These are phyloP conservation scores for Tuctoria greenei DNA, from an alignment of 176 grass and related monocot species.

Conservation along the genomic window DNA sequence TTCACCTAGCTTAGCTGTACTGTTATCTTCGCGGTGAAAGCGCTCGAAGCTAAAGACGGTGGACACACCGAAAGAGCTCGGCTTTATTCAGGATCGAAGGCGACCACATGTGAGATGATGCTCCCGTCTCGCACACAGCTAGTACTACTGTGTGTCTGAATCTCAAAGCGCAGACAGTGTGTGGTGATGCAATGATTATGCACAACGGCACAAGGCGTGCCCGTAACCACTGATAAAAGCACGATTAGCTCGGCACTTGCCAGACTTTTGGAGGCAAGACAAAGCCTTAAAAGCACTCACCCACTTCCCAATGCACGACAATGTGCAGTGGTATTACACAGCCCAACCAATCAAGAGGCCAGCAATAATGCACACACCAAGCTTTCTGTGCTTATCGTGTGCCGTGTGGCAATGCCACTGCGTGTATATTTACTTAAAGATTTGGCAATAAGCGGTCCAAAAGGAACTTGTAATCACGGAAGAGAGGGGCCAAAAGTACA, in stretches of 20 bases:
- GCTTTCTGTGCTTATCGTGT: conserved; percentile 12
- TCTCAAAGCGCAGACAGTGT: conserved; percentile 24
- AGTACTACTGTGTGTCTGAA: not conserved
- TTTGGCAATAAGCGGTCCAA: conserved; percentile 2
- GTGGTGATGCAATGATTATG: conserved; percentile 13
- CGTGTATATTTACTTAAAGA: conserved; percentile 34
- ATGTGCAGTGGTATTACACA: not conserved
- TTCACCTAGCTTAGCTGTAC: conserved; percentile 5
- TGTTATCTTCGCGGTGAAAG: conserved; percentile 14
- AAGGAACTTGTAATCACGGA: conserved; percentile 10
- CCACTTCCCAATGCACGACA: conserved; percentile 3
- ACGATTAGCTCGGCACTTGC: not conserved
- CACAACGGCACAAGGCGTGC: not conserved
- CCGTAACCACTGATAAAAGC: conserved; percentile 23
- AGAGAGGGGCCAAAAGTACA: conserved; percentile 24
- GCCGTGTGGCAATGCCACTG: conserved; percentile 22
- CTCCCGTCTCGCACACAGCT: conserved; percentile 20
- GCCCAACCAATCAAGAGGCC: not conserved
- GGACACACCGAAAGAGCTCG: conserved; percentile 11
- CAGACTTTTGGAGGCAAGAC: not conserved
- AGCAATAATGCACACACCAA: not conserved
- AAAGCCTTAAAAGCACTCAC: not conserved
- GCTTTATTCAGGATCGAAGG: conserved; percentile 27
- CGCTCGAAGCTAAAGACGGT: conserved; percentile 29
- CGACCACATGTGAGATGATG: conserved; percentile 40